Evolutionary conservation across 805 yeast species (phyloP), one percentile per base, ranked within the genome.

Genomic region (Wickerhamomyces queroliae): DNA sequence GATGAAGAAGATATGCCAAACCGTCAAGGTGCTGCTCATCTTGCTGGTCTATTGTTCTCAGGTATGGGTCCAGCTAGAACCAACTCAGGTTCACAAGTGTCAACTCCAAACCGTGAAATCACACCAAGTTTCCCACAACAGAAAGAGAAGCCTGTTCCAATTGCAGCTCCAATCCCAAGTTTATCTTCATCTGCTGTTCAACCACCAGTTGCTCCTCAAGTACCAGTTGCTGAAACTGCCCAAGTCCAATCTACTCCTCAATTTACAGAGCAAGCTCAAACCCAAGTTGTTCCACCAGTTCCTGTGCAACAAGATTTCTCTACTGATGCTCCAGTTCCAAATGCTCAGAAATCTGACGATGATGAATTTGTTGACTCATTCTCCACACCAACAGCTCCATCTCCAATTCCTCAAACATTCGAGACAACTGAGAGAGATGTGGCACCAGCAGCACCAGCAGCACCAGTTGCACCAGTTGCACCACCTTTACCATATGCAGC

Each of bases 1-100:
- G 59, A 50, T 29, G 64, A 66, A 39, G 69, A 63, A 4, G 55
- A 50, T 15, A 39, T 49, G 18, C 52, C 58, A 33, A 53, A 55
- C 24, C 58, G 63, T 27, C 58, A 58, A 43, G 53, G 50, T 33
- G 54, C 59, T 35, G 56, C 57, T 25, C 56, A 52, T 33, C 37
- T 53, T 29, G 57, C 59, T 24, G 59, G 60, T 4, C 26, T 54
- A 30, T 42, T 55, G 29, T 46, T 49, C 39, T 49, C 53, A 2
- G 57, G 56, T 34, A 47, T 50, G 53, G 55, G 53, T 6, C 53
- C 54, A n/a, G 41, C 44, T 5, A 49, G 46, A 43, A 23, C 53
- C 26, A 24, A 44, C 43, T 27, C 55, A 40, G 22, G 37, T 40
- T 19, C 48, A 39, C 47, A 54, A 55, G 8, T 46, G 39, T 27